Evolutionary conservation across 2,329 filamentous ascomycete species (phyloP), one percentile per base, ranked within the genome.

Genomic region (Niveomyces coronatus): DNA sequence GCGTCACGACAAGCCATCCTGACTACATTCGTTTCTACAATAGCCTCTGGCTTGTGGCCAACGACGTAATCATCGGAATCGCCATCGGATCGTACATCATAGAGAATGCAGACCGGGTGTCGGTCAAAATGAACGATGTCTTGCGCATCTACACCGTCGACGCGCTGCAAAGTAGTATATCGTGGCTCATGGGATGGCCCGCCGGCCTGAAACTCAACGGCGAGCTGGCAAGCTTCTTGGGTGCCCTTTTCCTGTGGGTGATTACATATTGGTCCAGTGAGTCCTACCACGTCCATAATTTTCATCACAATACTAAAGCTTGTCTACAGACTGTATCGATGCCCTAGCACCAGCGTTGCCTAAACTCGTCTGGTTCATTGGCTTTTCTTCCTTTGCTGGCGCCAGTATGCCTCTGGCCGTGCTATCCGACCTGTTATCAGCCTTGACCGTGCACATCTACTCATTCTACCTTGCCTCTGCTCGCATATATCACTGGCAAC

Each of bases 21-120:
- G 91, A 98, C 58, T 98, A 98, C 57, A 98, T 98, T 48, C 82
- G 91, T 13, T 98, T 98, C 61, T 98, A 96, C 64, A 98, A 98
- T 58, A 95, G 87, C 53, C 67, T 98, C 4, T 98, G 91, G 91
- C 82, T 98, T 8, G 91, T 98, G 16, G 88, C 88, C 20, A 98
- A 98, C 63, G 91, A 98, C 62, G 83, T 98, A 32, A 98, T 98
- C 47, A 96, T 98, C 43, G 93, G 91, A 18, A 95, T 98, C 48
- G 91, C 91, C 2, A 64, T 98, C 7, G 93, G 91, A 0, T 94
- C 87, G 1, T 98, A 94, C 57, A 94, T 98, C 44, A 89, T 96
- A 45, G 91, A 98, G 55, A 95, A 98, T 51, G 81, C 86, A 2
- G 72, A 77, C 39, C 85, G 82, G 69, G 86, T 94, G 2, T 87